Percentiles rank a stretch among this genome's conserved stretches.
Evolutionary conservation across 306 rosid genomes (phyloP).

Genomic region (Carpinus viminea): DNA sequence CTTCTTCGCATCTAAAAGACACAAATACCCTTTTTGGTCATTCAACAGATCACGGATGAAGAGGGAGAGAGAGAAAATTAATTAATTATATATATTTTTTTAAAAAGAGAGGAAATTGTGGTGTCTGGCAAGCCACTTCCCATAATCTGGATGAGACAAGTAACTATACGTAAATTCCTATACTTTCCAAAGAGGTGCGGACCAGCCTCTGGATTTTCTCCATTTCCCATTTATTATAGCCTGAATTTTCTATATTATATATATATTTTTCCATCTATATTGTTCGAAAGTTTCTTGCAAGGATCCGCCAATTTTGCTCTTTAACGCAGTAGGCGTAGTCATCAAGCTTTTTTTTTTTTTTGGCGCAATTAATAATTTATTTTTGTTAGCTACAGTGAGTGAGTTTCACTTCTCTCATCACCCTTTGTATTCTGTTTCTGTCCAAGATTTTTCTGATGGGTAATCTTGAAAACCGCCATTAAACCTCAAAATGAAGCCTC

Average conservation of each 20-base stretch:
- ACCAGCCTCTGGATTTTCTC: too few species aligned
- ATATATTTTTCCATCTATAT: not conserved
- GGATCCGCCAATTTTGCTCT: not conserved
- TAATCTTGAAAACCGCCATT: conserved; percentile 20
- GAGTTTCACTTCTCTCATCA: not conserved
- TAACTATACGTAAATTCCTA: conserved; percentile 10
- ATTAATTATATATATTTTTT: too few species aligned
- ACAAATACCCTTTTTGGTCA: not conserved
- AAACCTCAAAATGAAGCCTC: conserved; percentile 32
- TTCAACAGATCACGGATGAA: too few species aligned
- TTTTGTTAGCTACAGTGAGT: not conserved
- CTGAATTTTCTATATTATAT: not conserved
- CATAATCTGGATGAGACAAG: conserved; percentile 18
- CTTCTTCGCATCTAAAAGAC: not conserved
- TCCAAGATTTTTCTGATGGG: conserved; percentile 18
- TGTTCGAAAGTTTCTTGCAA: not conserved
- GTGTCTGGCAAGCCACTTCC: not conserved
- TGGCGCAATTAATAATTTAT: not conserved
- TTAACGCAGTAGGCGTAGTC: conserved; percentile 6
- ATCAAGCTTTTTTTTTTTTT: not conserved
- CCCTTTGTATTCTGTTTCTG: not conserved
- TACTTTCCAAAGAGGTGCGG: too few species aligned
- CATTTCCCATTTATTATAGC: too few species aligned
- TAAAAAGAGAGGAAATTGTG: not conserved
- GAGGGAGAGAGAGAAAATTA: too few species aligned